Base-by-base conservation (phyloP, 2,329 filamentous ascomycete genomes). In the Paecilomyces formosus region DNA sequence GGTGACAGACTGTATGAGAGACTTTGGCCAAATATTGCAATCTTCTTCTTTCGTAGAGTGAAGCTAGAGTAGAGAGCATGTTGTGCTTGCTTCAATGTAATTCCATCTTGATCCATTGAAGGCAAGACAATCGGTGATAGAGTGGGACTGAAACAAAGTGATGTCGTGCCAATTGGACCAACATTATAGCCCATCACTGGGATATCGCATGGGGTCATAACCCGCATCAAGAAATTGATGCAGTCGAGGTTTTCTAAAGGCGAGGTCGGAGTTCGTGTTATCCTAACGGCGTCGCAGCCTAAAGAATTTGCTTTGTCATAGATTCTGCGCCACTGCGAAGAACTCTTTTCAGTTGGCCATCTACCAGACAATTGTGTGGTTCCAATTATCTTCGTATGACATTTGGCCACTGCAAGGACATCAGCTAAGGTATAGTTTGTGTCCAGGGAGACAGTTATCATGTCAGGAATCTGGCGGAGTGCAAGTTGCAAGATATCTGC, bases 1-100 rank as follows among this genome's bases (percentile, higher is more conserved):
- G 68, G 68, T 1, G 66, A 69, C 8, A 66, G 55, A 58, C 62
- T 69, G 45, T 65, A 55, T 15, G 60, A 57, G 1, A 70, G 60
- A 33, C 54, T 62, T 35, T 64, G 56, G 5, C 68, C 68, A 52
- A 70, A 60, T 3, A 70, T 63, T 3, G 61, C 63, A 35, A 68
- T 70, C 11, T 39, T 54, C 39, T 54, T 64, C 18, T 52, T 59
- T 2, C 57, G 49, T 2, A 61, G 50, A 2, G 65, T 53, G 22
- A 65, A 66, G 39, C 39, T 45, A 1, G 39, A 45, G 39, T 45
- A 45, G 2, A 45, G 39, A 45, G 39, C 39, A 45, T 45, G n/a
- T 8, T 45, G 39, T 45, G 39, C 39, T 18, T 45, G 39, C 18
- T 45, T 45, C n/a, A 45, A 18, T 2, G 39, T 45, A n/a, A 45